Evolutionary conservation across 139 green algal genomes (phyloP).

Genomic region (Chlorella sorokiniana): DNA sequence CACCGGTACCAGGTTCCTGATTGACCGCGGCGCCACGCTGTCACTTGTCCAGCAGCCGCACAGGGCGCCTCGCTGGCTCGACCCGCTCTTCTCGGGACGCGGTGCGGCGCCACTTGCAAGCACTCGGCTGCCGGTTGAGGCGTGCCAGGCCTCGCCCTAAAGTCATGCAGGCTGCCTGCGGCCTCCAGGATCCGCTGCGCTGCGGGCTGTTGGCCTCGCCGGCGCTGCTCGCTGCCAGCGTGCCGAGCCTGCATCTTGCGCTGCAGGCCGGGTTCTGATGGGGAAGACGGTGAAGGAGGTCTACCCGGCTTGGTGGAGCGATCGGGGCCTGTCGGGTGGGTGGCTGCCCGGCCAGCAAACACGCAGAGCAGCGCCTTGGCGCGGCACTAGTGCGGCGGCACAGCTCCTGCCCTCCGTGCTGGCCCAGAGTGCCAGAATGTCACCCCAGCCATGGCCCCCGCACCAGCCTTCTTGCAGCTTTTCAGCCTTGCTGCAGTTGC

Average conservation of each 20-base stretch:
- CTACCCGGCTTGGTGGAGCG: background rate
- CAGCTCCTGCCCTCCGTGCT: too few relatives aligned
- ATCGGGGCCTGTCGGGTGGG: background rate
- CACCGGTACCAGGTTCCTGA: background rate
- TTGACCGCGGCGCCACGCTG: background rate
- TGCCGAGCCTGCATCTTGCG: too few relatives aligned
- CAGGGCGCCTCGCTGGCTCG: background rate
- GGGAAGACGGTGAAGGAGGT: background rate
- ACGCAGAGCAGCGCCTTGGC: background rate
- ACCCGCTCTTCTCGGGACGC: background rate
- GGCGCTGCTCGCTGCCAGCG: background rate
- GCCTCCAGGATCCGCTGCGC: too few relatives aligned
- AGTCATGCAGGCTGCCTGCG: background rate
- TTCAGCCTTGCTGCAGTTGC: too few relatives aligned
- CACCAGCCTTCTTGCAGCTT: too few relatives aligned
- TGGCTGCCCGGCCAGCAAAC: background rate
- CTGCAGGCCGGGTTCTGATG: background rate
- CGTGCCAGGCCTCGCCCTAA: background rate
- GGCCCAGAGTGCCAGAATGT: too few relatives aligned
- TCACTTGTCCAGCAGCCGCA: background rate
- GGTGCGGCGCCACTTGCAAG: background rate
- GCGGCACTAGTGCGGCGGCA: background rate
- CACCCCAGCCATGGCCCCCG: too few relatives aligned
- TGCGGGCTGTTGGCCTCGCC: background rate
- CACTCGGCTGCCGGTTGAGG: background rate